A percentile compares a stretch with the other conserved stretches of the same genome.
phyloP scores from a whole-genome alignment of 805 yeast genomes.

The Wickerhamomyces bisporus region DNA sequence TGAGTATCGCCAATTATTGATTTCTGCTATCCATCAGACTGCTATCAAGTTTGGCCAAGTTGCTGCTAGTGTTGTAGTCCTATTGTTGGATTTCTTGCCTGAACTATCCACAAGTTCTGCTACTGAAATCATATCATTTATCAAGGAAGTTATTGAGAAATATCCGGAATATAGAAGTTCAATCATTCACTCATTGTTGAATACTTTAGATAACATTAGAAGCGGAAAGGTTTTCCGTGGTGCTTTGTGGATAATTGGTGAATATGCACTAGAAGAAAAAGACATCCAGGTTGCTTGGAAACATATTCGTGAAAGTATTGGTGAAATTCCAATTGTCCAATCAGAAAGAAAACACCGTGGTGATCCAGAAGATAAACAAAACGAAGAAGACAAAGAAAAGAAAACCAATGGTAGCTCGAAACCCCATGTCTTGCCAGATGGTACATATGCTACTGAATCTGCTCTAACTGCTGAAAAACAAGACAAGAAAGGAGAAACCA shows the following conservation, averaged over 20 bases:
- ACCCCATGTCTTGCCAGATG: conserved; percentile 94
- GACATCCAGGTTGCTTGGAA: conserved; percentile 85
- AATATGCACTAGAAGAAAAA: conserved; percentile 66
- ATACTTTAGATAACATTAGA: conserved; percentile 59
- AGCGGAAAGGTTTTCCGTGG: conserved; percentile 92
- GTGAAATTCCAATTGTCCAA: conserved; percentile 86
- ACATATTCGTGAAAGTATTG: conserved; percentile 73
- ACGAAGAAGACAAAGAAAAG: conserved; percentile 23
- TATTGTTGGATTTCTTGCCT: conserved; percentile 78
- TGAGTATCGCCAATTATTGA: conserved; percentile 85
- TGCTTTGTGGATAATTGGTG: conserved; percentile 95
- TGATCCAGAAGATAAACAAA: conserved; percentile 29
- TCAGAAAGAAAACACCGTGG: conserved; percentile 51
- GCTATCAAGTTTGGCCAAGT: conserved; percentile 88
- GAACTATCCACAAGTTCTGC: conserved; percentile 85
- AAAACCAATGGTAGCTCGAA: conserved; percentile 39
- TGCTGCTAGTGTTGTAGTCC: conserved; percentile 85
- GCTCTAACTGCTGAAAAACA: conserved; percentile 56
- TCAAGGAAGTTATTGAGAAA: conserved; percentile 90
- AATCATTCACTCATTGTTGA: conserved; percentile 58
- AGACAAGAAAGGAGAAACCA: conserved; percentile 29
- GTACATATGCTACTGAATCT: conserved; percentile 95
- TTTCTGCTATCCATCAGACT: conserved; percentile 81
- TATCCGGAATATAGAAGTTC: conserved; percentile 72
- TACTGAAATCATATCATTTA: conserved; percentile 82